Evolutionary conservation across 306 rosid genomes (phyloP), one percentile per base, ranked within the genome.

Genomic region (Cajanus cajan): DNA sequence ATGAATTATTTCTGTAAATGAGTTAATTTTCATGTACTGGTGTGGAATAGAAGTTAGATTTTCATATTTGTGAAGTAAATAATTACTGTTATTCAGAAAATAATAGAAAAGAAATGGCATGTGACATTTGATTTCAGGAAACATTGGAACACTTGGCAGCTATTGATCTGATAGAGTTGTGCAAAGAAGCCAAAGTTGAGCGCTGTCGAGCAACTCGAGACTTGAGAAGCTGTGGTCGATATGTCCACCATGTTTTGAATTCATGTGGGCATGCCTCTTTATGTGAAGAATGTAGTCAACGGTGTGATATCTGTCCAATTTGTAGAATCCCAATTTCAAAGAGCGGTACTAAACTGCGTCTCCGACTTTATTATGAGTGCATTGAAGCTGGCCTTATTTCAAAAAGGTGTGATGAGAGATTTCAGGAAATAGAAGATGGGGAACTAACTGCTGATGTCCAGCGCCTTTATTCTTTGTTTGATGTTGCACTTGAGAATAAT

Each of bases 401-500:
- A 31, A 91, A 91, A 84, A 89, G 90, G 80, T 73, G 80, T 25
- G 97, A 96, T n/a, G 95, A 90, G 82, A 90, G 89, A 74, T 85
- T 88, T 91, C 88, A 87, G 75, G 97, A 90, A 80, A 78, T 84
- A 43, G 98, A 95, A 71, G 96, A 88, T 44, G 91, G 88, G 81
- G 98, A 85, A 41, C 82, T 86, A 74, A 84, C 94, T 76, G 86
- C 88, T 68, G 97, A 95, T 81, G 99, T 95, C 44, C 89, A 89
- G 34, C 93, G 89, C 37, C 97, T 96, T 41, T 96, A 93, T 80
- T 89, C 96, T 51, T 77, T 96, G 65, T 93, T 93, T 84, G 98
- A 96, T n/a, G 92, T 96, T 1, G 97, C 99, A n/a, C 85, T 96
- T 83, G 99, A 91, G 88, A 96, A 96, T 89, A 96, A 88, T 89